phyloP scores from a whole-genome alignment of 495 filamentous ascomycete species.

The Penicillium nucicola region DNA sequence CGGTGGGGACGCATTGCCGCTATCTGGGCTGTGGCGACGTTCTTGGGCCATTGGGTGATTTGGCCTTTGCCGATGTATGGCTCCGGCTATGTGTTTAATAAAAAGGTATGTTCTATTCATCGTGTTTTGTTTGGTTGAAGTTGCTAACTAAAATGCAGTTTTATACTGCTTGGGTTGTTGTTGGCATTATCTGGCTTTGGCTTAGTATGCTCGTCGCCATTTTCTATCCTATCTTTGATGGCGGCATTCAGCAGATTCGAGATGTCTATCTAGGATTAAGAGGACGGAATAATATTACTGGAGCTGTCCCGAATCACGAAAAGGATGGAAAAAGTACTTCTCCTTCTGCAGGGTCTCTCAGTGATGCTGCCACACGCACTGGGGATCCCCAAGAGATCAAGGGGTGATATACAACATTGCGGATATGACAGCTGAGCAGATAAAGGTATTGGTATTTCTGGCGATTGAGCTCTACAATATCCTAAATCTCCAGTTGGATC shows the following conservation, averaged over 20 bases:
- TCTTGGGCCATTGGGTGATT: constrained; percentile 38
- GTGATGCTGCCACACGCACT: not conserved
- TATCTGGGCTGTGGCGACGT: constrained; percentile 34
- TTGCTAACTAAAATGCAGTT: constrained; percentile 39
- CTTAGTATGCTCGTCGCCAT: constrained; percentile 31
- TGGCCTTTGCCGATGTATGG: constrained; percentile 44
- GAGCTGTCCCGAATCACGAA: not conserved
- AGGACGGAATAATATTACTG: not conserved
- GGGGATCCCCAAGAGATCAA: not conserved
- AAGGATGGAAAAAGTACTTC: constrained; percentile 1
- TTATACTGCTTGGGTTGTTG: constrained; percentile 74
- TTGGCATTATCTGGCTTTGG: constrained; percentile 76
- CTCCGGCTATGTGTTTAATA: constrained; percentile 33
- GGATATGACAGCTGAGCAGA: not conserved
- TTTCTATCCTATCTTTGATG: constrained; percentile 35
- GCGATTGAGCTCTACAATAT: too few species aligned
- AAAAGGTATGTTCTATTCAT: constrained; percentile 18
- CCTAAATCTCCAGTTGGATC: too few species aligned
- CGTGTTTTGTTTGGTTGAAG: not conserved
- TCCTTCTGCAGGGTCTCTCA: constrained; percentile 13
- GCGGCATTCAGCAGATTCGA: constrained; percentile 26
- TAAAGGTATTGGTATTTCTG: too few species aligned
- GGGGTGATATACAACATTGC: not conserved
- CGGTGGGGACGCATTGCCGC: constrained; percentile 35
- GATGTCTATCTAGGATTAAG: constrained; percentile 21